Evolutionary conservation across 225 moss, liverwort and hornwort genomes (phyloP), one percentile per base, ranked within the genome.

Genomic region (Polytrichum formosum): DNA sequence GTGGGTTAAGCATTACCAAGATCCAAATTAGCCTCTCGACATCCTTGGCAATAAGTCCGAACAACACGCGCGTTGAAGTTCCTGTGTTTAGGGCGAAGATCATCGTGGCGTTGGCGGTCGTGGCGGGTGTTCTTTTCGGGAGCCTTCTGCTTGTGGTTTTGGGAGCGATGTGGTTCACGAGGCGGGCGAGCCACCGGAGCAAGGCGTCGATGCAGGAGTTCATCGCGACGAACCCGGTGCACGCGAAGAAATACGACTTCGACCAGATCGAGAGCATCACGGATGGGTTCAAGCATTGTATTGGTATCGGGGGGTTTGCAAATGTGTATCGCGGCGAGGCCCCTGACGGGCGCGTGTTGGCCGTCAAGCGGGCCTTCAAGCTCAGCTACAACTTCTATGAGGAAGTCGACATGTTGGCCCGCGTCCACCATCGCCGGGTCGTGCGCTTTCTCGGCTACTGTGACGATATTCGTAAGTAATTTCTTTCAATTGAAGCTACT

Each of bases 221-320:
- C 59, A 59, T 59, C 23, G 21, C 21, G 59, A 59, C 21, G 27
- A 63, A 25, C 46, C 46, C 46, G 16, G 46, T 46, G 46, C 46
- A 46, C 46, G 46, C 35, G 2, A 66, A 66, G 33, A 66, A 37
- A 20, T 66, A 31, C 66, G 23, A 20, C 23, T 64, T 64, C 27
- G 26, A 28, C 16, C 64, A 64, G 26, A 64, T 64, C 25, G 13
- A 64, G 27, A 28, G 27, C 6, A 18, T 64, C 23, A 64, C 64
- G 18, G 28, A 64, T 17, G 28, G 28, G 8, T 64, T 64, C 64
- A 26, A 26, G 27, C 28, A 64, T 13, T 4, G 75, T 54, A 56
- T 62, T 61, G 22, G 79, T 70, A 25, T 66, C 67, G 75, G 75
- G 64, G 75, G 79, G 63, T 70, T 26, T 29, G 59, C 59, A 65